A percentile compares a stretch with the other conserved stretches of the same genome.
These are phyloP conservation scores for Aspergillus oerlinghausenensis DNA, from an alignment of 2,329 filamentous ascomycete genomes.

Conservation along the genomic window DNA sequence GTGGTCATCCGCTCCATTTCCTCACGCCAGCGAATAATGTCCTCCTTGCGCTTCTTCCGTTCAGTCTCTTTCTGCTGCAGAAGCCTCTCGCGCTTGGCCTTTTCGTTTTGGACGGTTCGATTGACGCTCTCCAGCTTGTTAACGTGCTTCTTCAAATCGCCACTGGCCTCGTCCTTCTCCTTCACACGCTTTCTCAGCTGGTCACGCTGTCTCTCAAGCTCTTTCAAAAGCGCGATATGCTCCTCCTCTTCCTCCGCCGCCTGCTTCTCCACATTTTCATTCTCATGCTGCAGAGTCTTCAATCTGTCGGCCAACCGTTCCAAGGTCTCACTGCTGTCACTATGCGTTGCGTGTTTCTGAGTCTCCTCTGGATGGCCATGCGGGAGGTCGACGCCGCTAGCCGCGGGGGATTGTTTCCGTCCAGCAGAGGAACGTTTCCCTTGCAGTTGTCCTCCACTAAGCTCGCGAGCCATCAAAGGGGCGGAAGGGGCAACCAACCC, in stretches of 20 bases:
- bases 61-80: conserved; percentile 59
- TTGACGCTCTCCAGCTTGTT: conserved; percentile 76
- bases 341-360: conserved; percentile 34
- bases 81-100: conserved; percentile 67
- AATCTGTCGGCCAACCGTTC: conserved; percentile 77
- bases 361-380: conserved; percentile 39
- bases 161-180: conserved; percentile 86
- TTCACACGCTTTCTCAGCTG: conserved; percentile 71
- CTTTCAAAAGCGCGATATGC: conserved; percentile 59
- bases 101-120: conserved; percentile 72
- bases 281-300: conserved; percentile 74
- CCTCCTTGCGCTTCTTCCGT: conserved; percentile 56
- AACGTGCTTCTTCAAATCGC: conserved; percentile 76
- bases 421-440: conserved; percentile 65
- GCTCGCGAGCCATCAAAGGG: conserved; percentile 61
- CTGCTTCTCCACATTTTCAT: conserved; percentile 69
- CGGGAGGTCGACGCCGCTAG: conserved; percentile 38
- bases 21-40: conserved; percentile 55
- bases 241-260: conserved; percentile 66
- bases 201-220: conserved; percentile 73
- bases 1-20: conserved; percentile 50
- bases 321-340: conserved; percentile 62
- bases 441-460: conserved; percentile 50
- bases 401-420: conserved; percentile 70
- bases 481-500: conserved; percentile 59